Percentiles rank a stretch among this genome's conserved stretches.
Conservation (phyloP, 1,139 yeast genomes). For the Taphrina wiesneri region DNA sequence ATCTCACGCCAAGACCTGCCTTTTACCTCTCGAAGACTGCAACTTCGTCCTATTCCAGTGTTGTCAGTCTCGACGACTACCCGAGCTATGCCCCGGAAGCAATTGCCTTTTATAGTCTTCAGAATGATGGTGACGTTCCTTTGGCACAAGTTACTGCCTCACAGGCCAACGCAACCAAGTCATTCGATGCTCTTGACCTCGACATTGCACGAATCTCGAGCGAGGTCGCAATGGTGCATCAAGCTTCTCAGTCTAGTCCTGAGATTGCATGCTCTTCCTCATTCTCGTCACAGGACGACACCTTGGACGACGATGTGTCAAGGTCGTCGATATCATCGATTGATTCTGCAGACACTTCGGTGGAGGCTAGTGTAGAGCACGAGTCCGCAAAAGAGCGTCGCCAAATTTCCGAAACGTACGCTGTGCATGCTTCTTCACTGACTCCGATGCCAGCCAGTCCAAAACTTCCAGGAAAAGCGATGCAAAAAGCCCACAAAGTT, state of each 20-base stretch:
- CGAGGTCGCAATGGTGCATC: not conserved
- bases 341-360: not conserved
- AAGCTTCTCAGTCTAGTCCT: constrained; percentile 1
- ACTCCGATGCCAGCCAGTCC: not conserved
- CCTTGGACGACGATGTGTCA: constrained; percentile 3
- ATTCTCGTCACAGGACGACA: not conserved
- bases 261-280: not conserved
- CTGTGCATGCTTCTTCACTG: not conserved
- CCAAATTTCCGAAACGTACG: not conserved
- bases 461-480: not conserved
- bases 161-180: not conserved
- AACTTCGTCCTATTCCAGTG: not conserved
- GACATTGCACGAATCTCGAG: not conserved
- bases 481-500: not conserved
- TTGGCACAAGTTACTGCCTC: not conserved
- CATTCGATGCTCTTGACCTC: not conserved
- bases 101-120: not conserved
- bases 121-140: not conserved
- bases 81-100: not conserved
- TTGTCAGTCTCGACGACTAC: not conserved
- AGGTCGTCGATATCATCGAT: not conserved
- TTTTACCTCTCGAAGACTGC: not conserved
- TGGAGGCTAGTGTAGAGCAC: not conserved
- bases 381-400: not conserved
- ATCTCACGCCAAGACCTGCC: not conserved